Evolutionary conservation across 176 grass and related monocot genomes (phyloP).

Genomic region (Oryza coarctata): DNA sequence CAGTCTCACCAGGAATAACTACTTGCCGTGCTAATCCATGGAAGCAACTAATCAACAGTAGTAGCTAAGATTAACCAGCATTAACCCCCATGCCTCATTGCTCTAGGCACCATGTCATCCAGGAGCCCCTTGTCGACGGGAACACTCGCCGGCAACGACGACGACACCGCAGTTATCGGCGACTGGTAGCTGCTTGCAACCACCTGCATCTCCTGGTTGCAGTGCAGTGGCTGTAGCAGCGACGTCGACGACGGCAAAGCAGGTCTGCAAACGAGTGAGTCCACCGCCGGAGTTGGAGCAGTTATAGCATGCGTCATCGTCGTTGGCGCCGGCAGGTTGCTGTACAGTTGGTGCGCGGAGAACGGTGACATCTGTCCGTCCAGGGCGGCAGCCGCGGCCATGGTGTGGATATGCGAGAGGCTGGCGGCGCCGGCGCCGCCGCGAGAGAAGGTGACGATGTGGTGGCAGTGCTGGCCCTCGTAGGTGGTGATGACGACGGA

Average conservation of each 20-base stretch:
- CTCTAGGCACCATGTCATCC: slow-evolving; percentile 80
- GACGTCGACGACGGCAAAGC: background rate
- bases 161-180: too few species aligned
- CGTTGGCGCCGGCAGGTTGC: background rate
- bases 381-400: background rate
- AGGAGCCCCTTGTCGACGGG: slow-evolving; percentile 58
- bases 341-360: slow-evolving; percentile 29
- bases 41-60: too few species aligned
- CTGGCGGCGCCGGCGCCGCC: background rate
- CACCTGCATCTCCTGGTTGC: slow-evolving; percentile 29
- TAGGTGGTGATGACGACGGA: slow-evolving; percentile 83
- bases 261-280: background rate
- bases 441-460: slow-evolving; percentile 52
- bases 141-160: background rate
- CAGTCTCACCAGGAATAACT: too few species aligned
- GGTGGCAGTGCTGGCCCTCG: slow-evolving; percentile 84
- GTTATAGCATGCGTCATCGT: too few species aligned
- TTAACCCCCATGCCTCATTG: slow-evolving; percentile 48
- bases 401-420: slow-evolving; percentile 27
- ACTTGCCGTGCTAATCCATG: too few species aligned
- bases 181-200: background rate
- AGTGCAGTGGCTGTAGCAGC: background rate
- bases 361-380: slow-evolving; percentile 30
- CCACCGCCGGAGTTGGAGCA: background rate
- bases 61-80: background rate